Conservation (phyloP, 768 basidiomycete species). For the Melanogaster broomeanus region DNA sequence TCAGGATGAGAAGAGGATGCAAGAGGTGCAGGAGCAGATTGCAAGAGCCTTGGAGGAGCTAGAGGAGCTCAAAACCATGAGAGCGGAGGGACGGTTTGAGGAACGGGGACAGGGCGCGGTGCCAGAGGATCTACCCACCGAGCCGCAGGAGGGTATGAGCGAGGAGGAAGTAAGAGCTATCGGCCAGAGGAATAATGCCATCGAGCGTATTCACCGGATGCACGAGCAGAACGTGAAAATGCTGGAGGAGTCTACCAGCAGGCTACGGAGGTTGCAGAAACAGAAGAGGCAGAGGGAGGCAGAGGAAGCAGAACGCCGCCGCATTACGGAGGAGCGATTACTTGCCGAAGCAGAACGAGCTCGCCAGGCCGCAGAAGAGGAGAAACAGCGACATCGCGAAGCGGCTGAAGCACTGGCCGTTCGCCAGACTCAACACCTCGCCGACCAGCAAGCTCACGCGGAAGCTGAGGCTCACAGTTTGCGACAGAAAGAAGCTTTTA, state of each 20-base stretch:
- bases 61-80: conserved; percentile 9
- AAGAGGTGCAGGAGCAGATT: conserved; percentile 20
- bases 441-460: conserved; percentile 8
- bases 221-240: conserved; percentile 16
- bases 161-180: conserved; percentile 13
- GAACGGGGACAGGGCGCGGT: not conserved
- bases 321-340: conserved; percentile 17
- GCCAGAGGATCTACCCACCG: conserved; percentile 14
- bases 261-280: conserved; percentile 25
- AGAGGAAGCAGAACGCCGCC: conserved; percentile 16
- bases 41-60: conserved; percentile 18
- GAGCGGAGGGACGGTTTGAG: conserved; percentile 1
- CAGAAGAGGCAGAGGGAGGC: conserved; percentile 19
- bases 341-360: conserved; percentile 14
- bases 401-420: conserved; percentile 10
- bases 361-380: conserved; percentile 5
- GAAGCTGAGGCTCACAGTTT: conserved; percentile 6
- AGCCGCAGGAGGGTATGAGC: conserved; percentile 24
- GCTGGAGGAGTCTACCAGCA: conserved; percentile 15
- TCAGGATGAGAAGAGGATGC: conserved; percentile 16
- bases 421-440: conserved; percentile 7
- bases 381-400: conserved; percentile 2
- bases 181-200: conserved; percentile 3
- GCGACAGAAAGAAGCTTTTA: not conserved
- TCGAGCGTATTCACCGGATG: conserved; percentile 18